Base-by-base conservation (phyloP, 2,329 filamentous ascomycete species). In the Ceratocystis huliohia region DNA sequence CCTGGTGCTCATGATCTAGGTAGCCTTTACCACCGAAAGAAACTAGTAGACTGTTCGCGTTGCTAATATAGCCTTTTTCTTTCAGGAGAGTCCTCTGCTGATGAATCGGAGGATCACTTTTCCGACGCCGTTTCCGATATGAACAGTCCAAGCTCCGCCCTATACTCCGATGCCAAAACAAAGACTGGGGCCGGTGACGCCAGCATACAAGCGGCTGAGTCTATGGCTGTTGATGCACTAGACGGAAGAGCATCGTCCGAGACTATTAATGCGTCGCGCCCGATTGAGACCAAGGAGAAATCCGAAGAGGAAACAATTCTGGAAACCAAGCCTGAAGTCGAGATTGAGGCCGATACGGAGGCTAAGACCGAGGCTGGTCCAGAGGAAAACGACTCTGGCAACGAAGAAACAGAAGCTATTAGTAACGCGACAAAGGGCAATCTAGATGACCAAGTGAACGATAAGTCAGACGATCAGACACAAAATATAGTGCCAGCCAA, bases 91-190 rank as follows among this genome's bases (percentile, higher is more conserved):
- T 46, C 64, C 41, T 68, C 66, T 25, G 64, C 66, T 48, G 67
- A 68, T 22, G 85, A 87, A 69, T 86, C 84, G 33, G 85, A 88
- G 59, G 85, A 88, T 70, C 85, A 88, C 75, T 88, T 86, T 74
- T 87, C 83, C 63, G 85, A 88, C 73, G 85, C 85, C 44, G 82
- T 82, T 65, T 85, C 84, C 44, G 80, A 74, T 66, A 77, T 72
- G 67, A 74, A 71, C 70, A 81, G 74, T 72, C 77, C 75, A 7
- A 75, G 74, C 5, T 71, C 67, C 74, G 50, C 74, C 73, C 69
- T 82, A 81, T 15, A 81, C 83, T 22, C 80, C 85, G 65, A 84
- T 83, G n/a, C 30, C 28, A 50, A 57, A 33, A 61, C 66, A 25
- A 59, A 50, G 20, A 61, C 62, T 4, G 22, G 30, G 33, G 46